Conservation (phyloP, 495 filamentous ascomycete species). For the Penicillium malachiteum region DNA sequence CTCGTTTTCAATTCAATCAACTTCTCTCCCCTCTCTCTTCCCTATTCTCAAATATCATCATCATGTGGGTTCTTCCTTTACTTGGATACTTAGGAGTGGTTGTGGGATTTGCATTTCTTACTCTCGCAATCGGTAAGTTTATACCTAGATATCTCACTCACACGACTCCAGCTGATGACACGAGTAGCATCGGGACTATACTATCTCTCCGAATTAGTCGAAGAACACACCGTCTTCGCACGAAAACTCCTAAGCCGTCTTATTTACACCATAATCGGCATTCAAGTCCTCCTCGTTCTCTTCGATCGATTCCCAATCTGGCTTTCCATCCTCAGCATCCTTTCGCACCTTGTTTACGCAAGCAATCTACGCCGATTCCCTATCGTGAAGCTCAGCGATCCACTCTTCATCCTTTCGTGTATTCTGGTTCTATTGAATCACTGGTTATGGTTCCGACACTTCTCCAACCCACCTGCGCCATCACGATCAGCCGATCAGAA, state of each 20-base stretch:
- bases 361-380: conserved; percentile 88
- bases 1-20: neutral
- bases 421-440: conserved; percentile 88
- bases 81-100: conserved; percentile 85
- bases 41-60: conserved; percentile 16
- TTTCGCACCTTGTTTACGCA: conserved; percentile 82
- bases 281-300: conserved; percentile 71
- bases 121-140: conserved; percentile 79
- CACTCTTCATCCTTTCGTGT: conserved; percentile 83
- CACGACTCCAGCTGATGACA: neutral
- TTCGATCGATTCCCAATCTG: conserved; percentile 81
- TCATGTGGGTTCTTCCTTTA: conserved; percentile 89
- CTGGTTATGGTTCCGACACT: conserved; percentile 94
- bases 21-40: neutral
- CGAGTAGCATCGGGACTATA: conserved; percentile 85
- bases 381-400: conserved; percentile 83
- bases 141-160: too few relatives aligned
- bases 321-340: conserved; percentile 71
- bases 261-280: conserved; percentile 77
- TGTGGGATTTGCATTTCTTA: conserved; percentile 89
- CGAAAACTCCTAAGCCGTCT: conserved; percentile 79
- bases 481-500: conserved; percentile 27
- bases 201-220: conserved; percentile 96
- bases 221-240: conserved; percentile 92
- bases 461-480: conserved; percentile 58